Evolutionary conservation across 108 stramenopile genomes (phyloP), one percentile per base, ranked within the genome.

Genomic region (Nannochloropsis gaditana): DNA sequence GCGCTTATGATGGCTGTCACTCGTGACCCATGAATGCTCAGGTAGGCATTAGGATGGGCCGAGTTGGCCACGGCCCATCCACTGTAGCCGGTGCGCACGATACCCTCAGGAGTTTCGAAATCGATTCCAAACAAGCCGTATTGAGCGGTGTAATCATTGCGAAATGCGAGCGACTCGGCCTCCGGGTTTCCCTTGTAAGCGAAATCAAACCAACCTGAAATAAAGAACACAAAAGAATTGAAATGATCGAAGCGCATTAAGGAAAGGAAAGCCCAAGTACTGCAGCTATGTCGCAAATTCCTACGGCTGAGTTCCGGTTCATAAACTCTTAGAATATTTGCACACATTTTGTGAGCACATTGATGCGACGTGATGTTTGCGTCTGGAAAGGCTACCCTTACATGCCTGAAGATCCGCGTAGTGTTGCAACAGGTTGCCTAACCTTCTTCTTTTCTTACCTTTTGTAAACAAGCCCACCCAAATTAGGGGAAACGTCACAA

Each of bases 401-500:
- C 31, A 31, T 31, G 31, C 31, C 31, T 31, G 31, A 31, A 31
- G 31, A 31, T 31, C 1, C 31, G 31, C 31, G 31, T 31, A 31
- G 31, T 31, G 31, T 31, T 31, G 31, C 31, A 1, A 1, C 1
- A 31, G 31, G 31, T 31, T 31, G 31, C 31, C 31, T 31, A 31
- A 31, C 31, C 31, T 31, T 31, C 31, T 31, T 31, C 31, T 31
- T 31, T 31, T 31, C 59, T 73, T 73, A 73, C 59, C 59, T n/a
- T 73, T 73, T 15, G 59, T 73, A n/a, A 73, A 73, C 19, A 73
- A n/a, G 59, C 59, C 59, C 59, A 73, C 59, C 59, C 59, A 73
- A n/a, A 73, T n/a, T 2, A 73, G n/a, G 3, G 59, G 59, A n/a
- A 73, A 73, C 2, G 59, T 73, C 59, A 73, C n/a, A 15, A n/a